Evolutionary conservation across 176 grass and related monocot genomes (phyloP), one percentile per base, ranked within the genome.

Genomic region (Zea luxurians): DNA sequence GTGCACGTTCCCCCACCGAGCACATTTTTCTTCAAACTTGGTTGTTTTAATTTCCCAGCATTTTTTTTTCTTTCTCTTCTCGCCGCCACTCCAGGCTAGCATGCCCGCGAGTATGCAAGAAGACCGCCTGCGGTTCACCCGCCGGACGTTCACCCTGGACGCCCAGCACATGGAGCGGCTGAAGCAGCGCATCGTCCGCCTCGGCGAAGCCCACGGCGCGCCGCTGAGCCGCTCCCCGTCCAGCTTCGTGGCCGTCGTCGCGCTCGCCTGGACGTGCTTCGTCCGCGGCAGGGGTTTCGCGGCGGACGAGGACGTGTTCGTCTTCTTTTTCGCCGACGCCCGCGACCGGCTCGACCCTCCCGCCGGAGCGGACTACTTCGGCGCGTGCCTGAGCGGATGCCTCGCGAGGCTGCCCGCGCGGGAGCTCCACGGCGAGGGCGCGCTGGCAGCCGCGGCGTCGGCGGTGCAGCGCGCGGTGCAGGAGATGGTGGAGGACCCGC

Each of bases 321-420:
- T 89, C 1, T 3, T 35, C 43, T 80, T 92, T 71, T 4, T 70
- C 18, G 83, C 86, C 2, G 90, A 92, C 78, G 10, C 4, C 46
- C 82, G 85, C 3, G 17, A 6, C 16, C 77, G 81, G 8, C 89
- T 91, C 65, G 44, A 79, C 42, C 89, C 82, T 1, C 74, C 86
- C 0, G 61, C 60, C 12, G 78, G n/a, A 21, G 40, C 43, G 4
- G 72, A 47, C 0, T 88, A 85, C 74, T 78, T 88, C 43, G 86
- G 86, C 1, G 35, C 65, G 5, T 91, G 82, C 61, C 37, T 91
- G 34, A 17, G 15, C 4, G 13, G 2, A 3, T 88, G 77, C 66
- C 0, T 48, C 7, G 5, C 47, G 1, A 59, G 6, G 6, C n/a
- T 80, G 20, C 66, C 15, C 2, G 78, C 73, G 15, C 45, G 66